Evolutionary conservation across 2,329 filamentous ascomycete genomes (phyloP).

Genomic region (Orbilia javanica): DNA sequence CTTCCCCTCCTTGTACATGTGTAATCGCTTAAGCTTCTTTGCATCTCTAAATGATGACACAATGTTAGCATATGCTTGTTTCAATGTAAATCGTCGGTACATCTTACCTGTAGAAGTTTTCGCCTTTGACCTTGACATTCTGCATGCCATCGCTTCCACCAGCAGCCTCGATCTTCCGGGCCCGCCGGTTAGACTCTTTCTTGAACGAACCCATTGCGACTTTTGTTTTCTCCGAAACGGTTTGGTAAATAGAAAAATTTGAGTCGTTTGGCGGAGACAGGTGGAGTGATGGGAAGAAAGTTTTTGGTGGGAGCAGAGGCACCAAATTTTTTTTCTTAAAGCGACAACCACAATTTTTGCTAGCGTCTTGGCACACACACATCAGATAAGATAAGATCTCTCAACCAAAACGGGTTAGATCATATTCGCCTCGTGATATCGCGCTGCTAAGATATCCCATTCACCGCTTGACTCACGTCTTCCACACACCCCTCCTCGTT

Average conservation of each 20-base stretch:
- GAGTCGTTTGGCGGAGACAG: constrained; percentile 25
- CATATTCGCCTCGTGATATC: constrained; percentile 43
- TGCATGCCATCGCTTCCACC: constrained; percentile 81
- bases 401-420: constrained; percentile 38
- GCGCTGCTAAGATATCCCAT: constrained; percentile 38
- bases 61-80: not conserved
- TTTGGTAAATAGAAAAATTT: not conserved
- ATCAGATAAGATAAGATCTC: constrained; percentile 49
- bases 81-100: constrained; percentile 63
- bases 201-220: constrained; percentile 62
- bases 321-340: constrained; percentile 37
- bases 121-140: constrained; percentile 93
- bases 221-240: not conserved
- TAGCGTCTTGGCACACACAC: constrained; percentile 36
- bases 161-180: constrained; percentile 59
- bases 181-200: constrained; percentile 62
- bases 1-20: constrained; percentile 90
- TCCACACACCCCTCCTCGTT: constrained; percentile 16
- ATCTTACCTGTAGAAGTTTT: constrained; percentile 88
- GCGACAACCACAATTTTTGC: constrained; percentile 19
- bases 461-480: constrained; percentile 51
- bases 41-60: constrained; percentile 66
- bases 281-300: constrained; percentile 21
- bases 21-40: constrained; percentile 89
- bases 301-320: constrained; percentile 18